A percentile compares a stretch with the other conserved stretches of the same genome.
Conservation (phyloP, 805 yeast species). For the Candida krabiensis region DNA sequence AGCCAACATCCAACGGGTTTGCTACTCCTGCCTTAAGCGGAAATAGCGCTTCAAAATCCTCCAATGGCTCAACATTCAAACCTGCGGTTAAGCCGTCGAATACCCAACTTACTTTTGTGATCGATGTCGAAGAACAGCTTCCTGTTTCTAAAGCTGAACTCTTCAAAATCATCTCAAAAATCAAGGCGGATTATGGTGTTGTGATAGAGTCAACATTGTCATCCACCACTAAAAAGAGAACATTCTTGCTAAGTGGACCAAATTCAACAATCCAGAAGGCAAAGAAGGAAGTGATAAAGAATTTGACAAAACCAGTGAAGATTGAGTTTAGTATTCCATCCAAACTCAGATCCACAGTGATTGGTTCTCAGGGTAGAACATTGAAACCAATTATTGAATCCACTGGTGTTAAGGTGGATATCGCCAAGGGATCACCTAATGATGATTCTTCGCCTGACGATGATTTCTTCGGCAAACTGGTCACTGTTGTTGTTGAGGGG, state of each 20-base stretch:
- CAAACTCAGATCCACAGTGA: conserved; percentile 70
- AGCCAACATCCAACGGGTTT: conserved; percentile 7
- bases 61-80: conserved; percentile 19
- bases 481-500: conserved; percentile 71
- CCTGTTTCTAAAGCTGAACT: conserved; percentile 65
- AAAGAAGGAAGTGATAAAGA: conserved; percentile 71
- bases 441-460: conserved; percentile 32
- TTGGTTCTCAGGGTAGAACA: conserved; percentile 84
- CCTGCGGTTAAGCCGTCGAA: conserved; percentile 55
- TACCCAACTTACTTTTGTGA: conserved; percentile 77
- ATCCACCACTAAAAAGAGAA: conserved; percentile 70
- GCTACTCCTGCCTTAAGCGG: conserved; percentile 22
- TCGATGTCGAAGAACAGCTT: conserved; percentile 68
- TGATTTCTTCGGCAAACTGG: conserved; percentile 59
- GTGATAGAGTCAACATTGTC: conserved; percentile 83
- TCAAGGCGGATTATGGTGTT: conserved; percentile 61
- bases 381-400: conserved; percentile 75
- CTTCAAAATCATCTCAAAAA: conserved; percentile 60
- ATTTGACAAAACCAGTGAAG: conserved; percentile 71
- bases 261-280: conserved; percentile 66
- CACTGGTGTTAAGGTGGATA: conserved; percentile 69
- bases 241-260: conserved; percentile 79
- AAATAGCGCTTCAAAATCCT: conserved; percentile 19
- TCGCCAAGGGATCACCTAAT: conserved; percentile 40
- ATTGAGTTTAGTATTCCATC: conserved; percentile 70